Base-by-base conservation (phyloP, 2,329 filamentous ascomycete genomes). In the Hymenoscyphus repandus region DNA sequence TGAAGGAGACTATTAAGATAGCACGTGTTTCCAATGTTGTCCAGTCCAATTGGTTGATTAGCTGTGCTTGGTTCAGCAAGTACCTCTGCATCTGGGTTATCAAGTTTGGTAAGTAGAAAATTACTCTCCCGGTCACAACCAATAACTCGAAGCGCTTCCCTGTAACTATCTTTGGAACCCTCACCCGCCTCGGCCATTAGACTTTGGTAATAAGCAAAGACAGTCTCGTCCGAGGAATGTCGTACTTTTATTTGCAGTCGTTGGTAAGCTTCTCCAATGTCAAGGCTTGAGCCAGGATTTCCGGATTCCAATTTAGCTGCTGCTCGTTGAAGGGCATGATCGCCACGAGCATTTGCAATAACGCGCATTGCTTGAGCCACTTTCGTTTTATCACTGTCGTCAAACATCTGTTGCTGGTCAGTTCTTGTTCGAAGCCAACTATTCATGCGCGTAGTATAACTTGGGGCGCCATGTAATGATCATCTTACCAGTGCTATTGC, bases 1-100 rank as follows among this genome's bases (percentile, higher is more conserved):
- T 99, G 93, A 9, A 99, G 75, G 44, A 99, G 79, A 69, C 92
- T 97, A 73, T 99, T 99, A 49, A 99, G 77, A 63, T 99, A 99
- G 68, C 93, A 99, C 0, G 95, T 99, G 64, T 99, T 99, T 52
- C 93, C 91, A 51, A 97, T 95, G 61, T 97, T 99, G 56, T 84
- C 80, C 5, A 97, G 77, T 0, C 93, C 93, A 18, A 95, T 88
- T 0, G 93, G 93, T 68, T 88, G 83, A 30, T 79, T 74, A 42
- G 70, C 53, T n/a, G 56, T 61, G 12, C 53, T 54, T 38, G 45
- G 43, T 31, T 54, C 50, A 4, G 60, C 54, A 49, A 56, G 55
- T n/a, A 66, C 59, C 33, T 62, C 57, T 7, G 64, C 63, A 43
- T 66, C 56, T 12, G 66, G 64, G 49, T 67, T 58, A 46, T 64